phyloP scores from a whole-genome alignment of 805 yeast species.

The Candida hispaniensis region DNA sequence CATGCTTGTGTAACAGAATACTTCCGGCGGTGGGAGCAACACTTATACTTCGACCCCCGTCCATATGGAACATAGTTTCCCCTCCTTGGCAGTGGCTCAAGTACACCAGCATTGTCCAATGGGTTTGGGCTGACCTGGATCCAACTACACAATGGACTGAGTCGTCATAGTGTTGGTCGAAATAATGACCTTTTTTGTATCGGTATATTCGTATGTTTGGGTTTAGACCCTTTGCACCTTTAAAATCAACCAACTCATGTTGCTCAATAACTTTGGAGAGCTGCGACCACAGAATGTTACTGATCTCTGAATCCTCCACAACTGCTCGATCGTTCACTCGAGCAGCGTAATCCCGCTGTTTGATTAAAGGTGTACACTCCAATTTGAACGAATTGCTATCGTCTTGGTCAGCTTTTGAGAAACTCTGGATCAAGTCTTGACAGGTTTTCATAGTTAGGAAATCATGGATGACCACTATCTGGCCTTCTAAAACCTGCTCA shows the following conservation, averaged over 20 bases:
- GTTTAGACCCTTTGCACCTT: conserved; percentile 35
- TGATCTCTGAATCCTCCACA: conserved; percentile 31
- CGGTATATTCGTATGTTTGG: conserved; percentile 48
- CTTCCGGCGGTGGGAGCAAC: conserved; percentile 44
- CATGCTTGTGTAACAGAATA: conserved; percentile 55
- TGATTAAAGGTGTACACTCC: conserved; percentile 35
- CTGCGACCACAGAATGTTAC: conserved; percentile 37
- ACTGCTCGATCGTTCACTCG: conserved; percentile 44
- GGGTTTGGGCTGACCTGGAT: conserved; percentile 34
- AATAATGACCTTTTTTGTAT: conserved; percentile 46
- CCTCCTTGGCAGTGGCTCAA: conserved; percentile 49
- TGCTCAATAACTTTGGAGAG: conserved; percentile 23
- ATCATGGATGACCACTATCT: conserved; percentile 18
- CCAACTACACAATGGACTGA: conserved; percentile 33
- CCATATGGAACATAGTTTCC: conserved; percentile 42
- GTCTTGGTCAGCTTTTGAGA: conserved; percentile 11
- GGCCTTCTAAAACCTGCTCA: conserved; percentile 15
- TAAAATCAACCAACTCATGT: conserved; percentile 6
- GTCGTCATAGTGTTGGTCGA: conserved; percentile 53
- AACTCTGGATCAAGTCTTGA: conserved; percentile 19
- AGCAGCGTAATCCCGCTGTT: conserved; percentile 42
- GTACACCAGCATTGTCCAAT: conserved; percentile 51
- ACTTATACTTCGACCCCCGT: conserved; percentile 24
- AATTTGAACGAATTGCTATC: conserved; percentile 6
- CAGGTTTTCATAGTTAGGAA: conserved; percentile 17